These are phyloP conservation scores for Juncus effusus DNA, from an alignment of 176 grass and related monocot genomes.

Conservation along the genomic window DNA sequence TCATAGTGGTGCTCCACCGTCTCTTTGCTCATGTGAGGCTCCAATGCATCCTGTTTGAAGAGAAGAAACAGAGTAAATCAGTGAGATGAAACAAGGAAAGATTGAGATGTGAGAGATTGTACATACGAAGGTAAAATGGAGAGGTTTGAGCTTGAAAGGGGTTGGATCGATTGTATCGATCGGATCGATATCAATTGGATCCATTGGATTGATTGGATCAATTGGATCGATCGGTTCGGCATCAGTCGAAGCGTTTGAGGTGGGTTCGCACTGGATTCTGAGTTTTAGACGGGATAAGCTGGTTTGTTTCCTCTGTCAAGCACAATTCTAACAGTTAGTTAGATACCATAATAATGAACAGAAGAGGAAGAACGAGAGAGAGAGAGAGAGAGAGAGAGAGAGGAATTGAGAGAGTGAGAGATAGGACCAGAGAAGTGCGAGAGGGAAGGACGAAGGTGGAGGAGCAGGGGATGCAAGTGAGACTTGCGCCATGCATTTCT, in stretches of 20 bases:
- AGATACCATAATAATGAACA: background rate
- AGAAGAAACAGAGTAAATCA: conserved; percentile 1
- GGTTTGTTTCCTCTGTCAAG: conserved; percentile 6
- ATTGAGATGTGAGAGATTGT: background rate
- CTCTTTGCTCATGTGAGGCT: conserved; percentile 80
- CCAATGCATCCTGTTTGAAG: conserved; percentile 52
- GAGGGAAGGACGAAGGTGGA: conserved; percentile 11
- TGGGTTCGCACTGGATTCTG: conserved; percentile 11
- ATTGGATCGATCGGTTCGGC: background rate
- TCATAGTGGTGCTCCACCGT: conserved; percentile 71
- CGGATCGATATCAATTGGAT: background rate
- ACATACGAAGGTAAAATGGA: conserved; percentile 21
- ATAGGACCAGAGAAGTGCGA: background rate
- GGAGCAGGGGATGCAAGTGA: conserved; percentile 8
- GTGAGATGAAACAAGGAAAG: background rate
- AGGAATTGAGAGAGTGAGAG: background rate
- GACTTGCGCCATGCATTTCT: conserved; percentile 14
- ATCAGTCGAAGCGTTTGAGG: background rate
- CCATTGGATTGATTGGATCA: background rate
- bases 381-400: conserved; percentile 18
- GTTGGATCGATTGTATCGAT: background rate
- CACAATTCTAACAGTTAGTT: conserved; percentile 15
- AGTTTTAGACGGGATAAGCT: conserved; percentile 3
- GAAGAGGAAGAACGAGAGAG: background rate
- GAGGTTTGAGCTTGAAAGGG: conserved; percentile 13